Evolutionary conservation across 1,284 basidiomycete genomes (phyloP).

Genomic region (Rhodofomes roseus): DNA sequence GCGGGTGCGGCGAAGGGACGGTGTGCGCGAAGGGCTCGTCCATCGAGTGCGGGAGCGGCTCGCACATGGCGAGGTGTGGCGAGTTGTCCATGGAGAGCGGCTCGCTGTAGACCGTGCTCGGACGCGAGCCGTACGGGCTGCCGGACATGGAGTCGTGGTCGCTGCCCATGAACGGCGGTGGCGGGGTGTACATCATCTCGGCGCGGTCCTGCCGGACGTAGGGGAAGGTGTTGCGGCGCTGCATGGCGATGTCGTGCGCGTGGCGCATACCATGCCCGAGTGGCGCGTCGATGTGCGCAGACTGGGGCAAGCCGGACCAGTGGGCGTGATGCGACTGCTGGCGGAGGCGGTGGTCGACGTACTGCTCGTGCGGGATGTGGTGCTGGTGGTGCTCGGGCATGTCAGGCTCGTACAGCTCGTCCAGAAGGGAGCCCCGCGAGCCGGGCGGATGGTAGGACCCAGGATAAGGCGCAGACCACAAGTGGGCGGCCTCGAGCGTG

Average conservation of each 20-base stretch:
- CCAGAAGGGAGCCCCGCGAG: conserved; percentile 53
- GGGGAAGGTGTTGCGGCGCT: conserved; percentile 68
- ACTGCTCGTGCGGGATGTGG: conserved; percentile 34
- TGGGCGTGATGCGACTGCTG: conserved; percentile 28
- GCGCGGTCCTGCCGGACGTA: conserved; percentile 63
- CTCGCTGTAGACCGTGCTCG: conserved; percentile 38
- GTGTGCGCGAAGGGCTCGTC: conserved; percentile 31
- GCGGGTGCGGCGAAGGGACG: conserved; percentile 40
- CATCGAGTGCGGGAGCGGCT: conserved; percentile 31
- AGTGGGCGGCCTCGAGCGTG: conserved; percentile 31
- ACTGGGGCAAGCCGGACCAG: conserved; percentile 28
- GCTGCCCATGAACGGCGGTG: conserved; percentile 28
- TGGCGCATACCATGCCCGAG: conserved; percentile 30
- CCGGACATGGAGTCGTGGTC: conserved; percentile 30
- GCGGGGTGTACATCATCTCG: conserved; percentile 36
- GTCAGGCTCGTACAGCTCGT: conserved; percentile 57
- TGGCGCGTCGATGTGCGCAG: conserved; percentile 32
- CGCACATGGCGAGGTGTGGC: conserved; percentile 38
- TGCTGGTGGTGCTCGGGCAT: conserved; percentile 8
- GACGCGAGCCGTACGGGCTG: conserved; percentile 31
- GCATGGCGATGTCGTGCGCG: conserved; percentile 42
- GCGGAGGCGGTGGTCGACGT: conserved; percentile 31
- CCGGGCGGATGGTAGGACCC: conserved; percentile 30
- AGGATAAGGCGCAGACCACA: conserved; percentile 29
- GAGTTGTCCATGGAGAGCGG: conserved; percentile 37